These are phyloP conservation scores for Magnaporthiopsis rhizophila DNA, from an alignment of 2,329 filamentous ascomycete species.

Conservation along the genomic window DNA sequence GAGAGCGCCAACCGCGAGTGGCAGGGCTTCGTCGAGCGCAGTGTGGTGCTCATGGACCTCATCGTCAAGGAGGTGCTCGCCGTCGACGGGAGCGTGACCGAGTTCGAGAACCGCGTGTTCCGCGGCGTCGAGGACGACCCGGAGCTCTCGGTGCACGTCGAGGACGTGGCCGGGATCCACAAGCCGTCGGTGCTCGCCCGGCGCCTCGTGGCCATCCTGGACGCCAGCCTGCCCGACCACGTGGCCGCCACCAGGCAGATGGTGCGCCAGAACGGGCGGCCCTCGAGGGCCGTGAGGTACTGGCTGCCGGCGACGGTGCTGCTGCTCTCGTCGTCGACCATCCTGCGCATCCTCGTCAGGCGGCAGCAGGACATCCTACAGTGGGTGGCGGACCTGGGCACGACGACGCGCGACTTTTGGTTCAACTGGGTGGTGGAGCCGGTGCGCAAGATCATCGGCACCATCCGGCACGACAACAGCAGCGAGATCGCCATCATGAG, in stretches of 20 bases:
- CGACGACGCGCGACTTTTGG: conserved; percentile 83
- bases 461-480: conserved; percentile 84
- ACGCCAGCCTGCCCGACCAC: conserved; percentile 61
- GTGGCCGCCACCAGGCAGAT: conserved; percentile 44
- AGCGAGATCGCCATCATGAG: conserved; percentile 98
- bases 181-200: conserved; percentile 55
- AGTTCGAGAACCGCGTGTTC: conserved; percentile 61
- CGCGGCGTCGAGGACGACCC: conserved; percentile 53
- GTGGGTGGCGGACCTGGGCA: conserved; percentile 73
- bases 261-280: conserved; percentile 62
- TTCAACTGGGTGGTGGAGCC: conserved; percentile 93
- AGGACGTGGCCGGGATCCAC: conserved; percentile 34
- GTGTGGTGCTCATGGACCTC: conserved; percentile 78
- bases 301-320: conserved; percentile 72
- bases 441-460: conserved; percentile 71
- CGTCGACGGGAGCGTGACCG: conserved; percentile 51
- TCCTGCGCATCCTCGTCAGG: conserved; percentile 71
- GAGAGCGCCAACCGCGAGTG: conserved; percentile 38
- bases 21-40: conserved; percentile 70
- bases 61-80: conserved; percentile 65
- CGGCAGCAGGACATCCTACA: conserved; percentile 66
- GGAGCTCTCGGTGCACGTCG: conserved; percentile 44
- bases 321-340: conserved; percentile 75
- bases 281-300: conserved; percentile 69
- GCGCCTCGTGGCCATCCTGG: conserved; percentile 62